Percentiles rank a stretch among this genome's conserved stretches.
Conservation (phyloP, 352 stramenopile species). For the Aphanomyces invadans region DNA sequence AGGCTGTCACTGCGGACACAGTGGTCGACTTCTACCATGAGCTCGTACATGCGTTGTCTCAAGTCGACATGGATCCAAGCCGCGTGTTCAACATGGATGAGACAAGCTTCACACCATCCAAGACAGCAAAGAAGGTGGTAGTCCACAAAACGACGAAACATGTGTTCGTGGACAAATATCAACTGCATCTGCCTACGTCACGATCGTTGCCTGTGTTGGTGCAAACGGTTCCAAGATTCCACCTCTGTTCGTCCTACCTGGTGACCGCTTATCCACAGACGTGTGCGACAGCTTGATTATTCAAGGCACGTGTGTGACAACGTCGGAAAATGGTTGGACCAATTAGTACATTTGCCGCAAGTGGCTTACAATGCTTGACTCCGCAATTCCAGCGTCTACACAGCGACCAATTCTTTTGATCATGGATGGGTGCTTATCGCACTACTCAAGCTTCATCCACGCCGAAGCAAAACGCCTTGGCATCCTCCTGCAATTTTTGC, state of each 20-base stretch:
- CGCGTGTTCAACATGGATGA: constrained; percentile 14
- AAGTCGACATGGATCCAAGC: not conserved
- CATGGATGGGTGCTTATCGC: not conserved
- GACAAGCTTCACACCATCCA: not conserved
- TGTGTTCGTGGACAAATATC: not conserved
- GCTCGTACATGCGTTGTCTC: not conserved
- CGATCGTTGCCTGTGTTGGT: not conserved
- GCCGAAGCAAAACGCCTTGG: not conserved
- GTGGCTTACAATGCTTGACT: not conserved
- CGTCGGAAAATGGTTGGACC: not conserved
- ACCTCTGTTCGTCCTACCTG: not conserved
- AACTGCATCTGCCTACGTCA: not conserved
- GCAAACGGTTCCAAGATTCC: not conserved
- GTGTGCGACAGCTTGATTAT: not conserved
- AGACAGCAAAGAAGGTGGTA: constrained; percentile 3
- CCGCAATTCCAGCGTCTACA: not conserved
- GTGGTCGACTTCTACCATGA: not conserved
- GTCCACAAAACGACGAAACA: not conserved
- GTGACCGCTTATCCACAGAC: not conserved
- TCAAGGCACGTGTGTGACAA: not conserved
- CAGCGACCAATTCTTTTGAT: not conserved
- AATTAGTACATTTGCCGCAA: not conserved
- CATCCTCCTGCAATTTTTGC: not conserved
- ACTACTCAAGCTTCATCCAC: no score
- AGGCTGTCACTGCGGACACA: not conserved